A percentile compares a stretch with the other conserved stretches of the same genome.
phyloP scores from a whole-genome alignment of 371 early-diverging fungal species.

The Haplosporangium sp. region DNA sequence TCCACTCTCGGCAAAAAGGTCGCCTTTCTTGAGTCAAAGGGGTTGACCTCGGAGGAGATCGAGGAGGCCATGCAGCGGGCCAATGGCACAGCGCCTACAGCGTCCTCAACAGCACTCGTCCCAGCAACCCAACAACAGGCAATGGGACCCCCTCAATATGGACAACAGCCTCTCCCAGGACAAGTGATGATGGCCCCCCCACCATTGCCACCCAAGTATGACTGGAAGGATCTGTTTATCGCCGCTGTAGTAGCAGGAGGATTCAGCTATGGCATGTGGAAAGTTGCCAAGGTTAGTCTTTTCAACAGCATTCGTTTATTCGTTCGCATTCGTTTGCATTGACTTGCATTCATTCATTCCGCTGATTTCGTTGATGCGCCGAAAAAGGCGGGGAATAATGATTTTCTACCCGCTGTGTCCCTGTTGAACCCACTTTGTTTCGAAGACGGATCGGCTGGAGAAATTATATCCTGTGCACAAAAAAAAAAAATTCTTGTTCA shows the following conservation, averaged over 20 bases:
- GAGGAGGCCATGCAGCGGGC: constrained; percentile 86
- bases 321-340: too few species aligned
- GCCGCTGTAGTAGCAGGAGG: constrained; percentile 90
- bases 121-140: constrained; percentile 45
- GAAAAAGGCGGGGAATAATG: constrained; percentile 15
- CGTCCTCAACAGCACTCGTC: constrained; percentile 38
- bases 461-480: background rate
- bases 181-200: constrained; percentile 64
- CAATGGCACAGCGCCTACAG: constrained; percentile 55
- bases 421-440: background rate
- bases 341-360: too few species aligned
- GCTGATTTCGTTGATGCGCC: too few species aligned
- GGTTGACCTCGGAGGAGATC: constrained; percentile 92
- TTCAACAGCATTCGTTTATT: background rate
- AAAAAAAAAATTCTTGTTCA: background rate
- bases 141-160: constrained; percentile 22
- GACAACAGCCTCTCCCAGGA: constrained; percentile 38
- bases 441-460: too few species aligned
- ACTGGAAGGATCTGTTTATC: constrained; percentile 95
- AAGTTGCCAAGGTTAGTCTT: constrained; percentile 75
- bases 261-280: constrained; percentile 85
- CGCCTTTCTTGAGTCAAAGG: constrained; percentile 95
- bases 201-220: constrained; percentile 78
- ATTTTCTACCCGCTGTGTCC: background rate
- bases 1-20: constrained; percentile 90